phyloP scores from a whole-genome alignment of 225 moss, liverwort and hornwort species.

The Polytrichum formosum region DNA sequence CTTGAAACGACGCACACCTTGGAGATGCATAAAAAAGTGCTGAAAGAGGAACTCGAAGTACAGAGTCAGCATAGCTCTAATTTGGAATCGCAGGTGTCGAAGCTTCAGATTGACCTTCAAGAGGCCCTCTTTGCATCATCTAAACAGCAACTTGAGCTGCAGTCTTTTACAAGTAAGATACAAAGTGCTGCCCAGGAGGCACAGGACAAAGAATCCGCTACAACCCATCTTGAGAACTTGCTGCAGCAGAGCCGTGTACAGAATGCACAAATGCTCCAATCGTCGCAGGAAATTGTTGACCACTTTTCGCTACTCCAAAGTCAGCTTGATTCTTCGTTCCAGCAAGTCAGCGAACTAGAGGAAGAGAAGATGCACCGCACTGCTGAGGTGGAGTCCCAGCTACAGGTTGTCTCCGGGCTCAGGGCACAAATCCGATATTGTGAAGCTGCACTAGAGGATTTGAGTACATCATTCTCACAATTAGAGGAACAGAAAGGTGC shows the following conservation, averaged over 20 bases:
- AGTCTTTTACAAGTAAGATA: slow-evolving; percentile 39
- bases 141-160: slow-evolving; percentile 32
- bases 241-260: slow-evolving; percentile 48
- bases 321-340: slow-evolving; percentile 46
- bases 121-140: slow-evolving; percentile 8
- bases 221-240: slow-evolving; percentile 38
- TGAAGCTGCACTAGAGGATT: slow-evolving; percentile 21
- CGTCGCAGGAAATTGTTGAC: slow-evolving; percentile 53
- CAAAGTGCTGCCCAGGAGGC: slow-evolving; percentile 39
- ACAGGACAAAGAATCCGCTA: slow-evolving; percentile 41
- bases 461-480: slow-evolving; percentile 17
- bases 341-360: slow-evolving; percentile 41
- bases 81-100: slow-evolving; percentile 11
- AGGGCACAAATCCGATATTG: slow-evolving; percentile 22
- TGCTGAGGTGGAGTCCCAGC: slow-evolving; percentile 33
- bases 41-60: slow-evolving; percentile 14
- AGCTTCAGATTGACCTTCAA: slow-evolving; percentile 26
- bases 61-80: slow-evolving; percentile 21
- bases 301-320: slow-evolving; percentile 49
- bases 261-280: slow-evolving; percentile 58
- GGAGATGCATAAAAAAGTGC: slow-evolving; percentile 4
- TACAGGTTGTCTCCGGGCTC: slow-evolving; percentile 19
- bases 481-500: slow-evolving; percentile 29
- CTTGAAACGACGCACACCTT: slow-evolving; percentile 15
- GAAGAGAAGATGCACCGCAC: slow-evolving; percentile 29